These are phyloP conservation scores for Arabidopsis thaliana DNA, from an alignment of 345 rosid species.

Conservation along the genomic window TAIR10.1 NC_003070.9:11659501-11660000, in stretches of 20 bases:
- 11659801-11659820: constrained; percentile 5
- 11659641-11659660: not conserved
- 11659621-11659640: not conserved
- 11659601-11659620: not conserved
- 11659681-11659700: not conserved
- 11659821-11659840: not conserved
- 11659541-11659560: constrained; percentile 56
- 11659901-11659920: not conserved
- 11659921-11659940: not conserved
- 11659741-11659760: not conserved
- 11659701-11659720: not conserved
- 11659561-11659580: constrained; percentile 42
- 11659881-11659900: not conserved
- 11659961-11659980: constrained; percentile 92
- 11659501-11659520: constrained; percentile 49
- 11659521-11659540: constrained; percentile 53
- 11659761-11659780: not conserved
- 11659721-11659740: constrained; percentile 2
- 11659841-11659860: not conserved
- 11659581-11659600: constrained; percentile 16
- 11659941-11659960: constrained; percentile 82
- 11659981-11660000: constrained; percentile 88
- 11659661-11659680: not conserved
- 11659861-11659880: not conserved
- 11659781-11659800: constrained; percentile 1